Conservation (phyloP, 129 eudicot species). For the Saussurea involucrata region DNA sequence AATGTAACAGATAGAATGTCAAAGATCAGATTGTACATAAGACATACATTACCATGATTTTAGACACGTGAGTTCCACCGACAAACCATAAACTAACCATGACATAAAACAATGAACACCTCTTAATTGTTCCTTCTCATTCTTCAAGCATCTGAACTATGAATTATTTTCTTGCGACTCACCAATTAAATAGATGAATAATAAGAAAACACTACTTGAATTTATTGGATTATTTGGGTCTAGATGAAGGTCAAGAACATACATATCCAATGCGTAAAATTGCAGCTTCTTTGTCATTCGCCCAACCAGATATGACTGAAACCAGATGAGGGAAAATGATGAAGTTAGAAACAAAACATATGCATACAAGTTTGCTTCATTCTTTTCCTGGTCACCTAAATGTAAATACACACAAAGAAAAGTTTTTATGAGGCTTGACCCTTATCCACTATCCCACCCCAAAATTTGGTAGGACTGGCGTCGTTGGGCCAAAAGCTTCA, state of each 20-base stretch:
- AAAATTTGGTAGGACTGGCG: conserved; percentile 7
- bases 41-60: background rate
- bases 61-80: background rate
- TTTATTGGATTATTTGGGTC: background rate
- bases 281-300: conserved; percentile 73
- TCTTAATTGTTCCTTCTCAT: background rate
- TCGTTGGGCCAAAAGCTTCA: background rate
- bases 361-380: background rate
- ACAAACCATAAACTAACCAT: background rate
- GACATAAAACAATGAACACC: background rate
- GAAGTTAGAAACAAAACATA: conserved; percentile 4
- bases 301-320: conserved; percentile 66
- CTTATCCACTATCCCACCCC: background rate
- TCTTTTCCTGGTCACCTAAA: background rate
- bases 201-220: background rate
- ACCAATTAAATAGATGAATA: too few relatives aligned
- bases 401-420: background rate
- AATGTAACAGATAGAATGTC: background rate
- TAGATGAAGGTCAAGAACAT: conserved; percentile 25
- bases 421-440: background rate
- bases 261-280: conserved; percentile 79
- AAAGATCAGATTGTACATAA: conserved; percentile 7
- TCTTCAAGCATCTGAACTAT: background rate
- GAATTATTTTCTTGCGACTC: background rate
- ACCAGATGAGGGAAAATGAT: conserved; percentile 10